These are phyloP conservation scores for Geotrichum citri-aurantii DNA, from an alignment of 1,139 yeast genomes.

Conservation along the genomic window DNA sequence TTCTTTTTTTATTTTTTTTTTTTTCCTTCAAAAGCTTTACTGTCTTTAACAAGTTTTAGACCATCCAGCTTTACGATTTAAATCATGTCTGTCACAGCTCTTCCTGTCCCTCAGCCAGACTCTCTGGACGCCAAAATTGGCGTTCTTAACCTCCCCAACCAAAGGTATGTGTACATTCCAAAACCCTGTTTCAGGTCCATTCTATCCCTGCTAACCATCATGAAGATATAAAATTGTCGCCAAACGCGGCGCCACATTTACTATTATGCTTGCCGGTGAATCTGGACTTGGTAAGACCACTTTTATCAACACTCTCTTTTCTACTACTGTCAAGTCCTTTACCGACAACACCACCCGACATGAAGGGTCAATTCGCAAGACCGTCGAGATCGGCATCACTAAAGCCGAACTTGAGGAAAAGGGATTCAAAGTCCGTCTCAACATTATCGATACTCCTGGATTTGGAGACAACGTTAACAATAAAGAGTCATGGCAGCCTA, in stretches of 20 bases:
- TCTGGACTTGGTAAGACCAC: conserved; percentile 88
- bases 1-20: not conserved
- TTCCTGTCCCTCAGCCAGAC: conserved; percentile 3
- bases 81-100: conserved; percentile 11
- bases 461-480: conserved; percentile 96
- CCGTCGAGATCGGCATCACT: conserved; percentile 85
- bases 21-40: not conserved
- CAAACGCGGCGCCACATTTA: conserved; percentile 82
- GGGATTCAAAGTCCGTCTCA: conserved; percentile 77
- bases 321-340: conserved; percentile 53
- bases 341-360: conserved; percentile 63
- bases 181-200: not conserved
- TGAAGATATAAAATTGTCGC: conserved; percentile 80
- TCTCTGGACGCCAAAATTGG: conserved; percentile 46
- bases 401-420: conserved; percentile 92
- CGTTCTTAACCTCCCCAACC: conserved; percentile 86
- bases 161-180: conserved; percentile 55
- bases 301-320: conserved; percentile 81
- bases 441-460: conserved; percentile 94
- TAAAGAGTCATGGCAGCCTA: conserved; percentile 88
- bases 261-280: conserved; percentile 94
- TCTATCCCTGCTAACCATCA: not conserved
- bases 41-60: not conserved
- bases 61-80: not conserved
- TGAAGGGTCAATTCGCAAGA: conserved; percentile 68